Evolutionary conservation across 1,139 yeast genomes (phyloP), one percentile per base, ranked within the genome.

Genomic region (Yamadazyma mexicana): DNA sequence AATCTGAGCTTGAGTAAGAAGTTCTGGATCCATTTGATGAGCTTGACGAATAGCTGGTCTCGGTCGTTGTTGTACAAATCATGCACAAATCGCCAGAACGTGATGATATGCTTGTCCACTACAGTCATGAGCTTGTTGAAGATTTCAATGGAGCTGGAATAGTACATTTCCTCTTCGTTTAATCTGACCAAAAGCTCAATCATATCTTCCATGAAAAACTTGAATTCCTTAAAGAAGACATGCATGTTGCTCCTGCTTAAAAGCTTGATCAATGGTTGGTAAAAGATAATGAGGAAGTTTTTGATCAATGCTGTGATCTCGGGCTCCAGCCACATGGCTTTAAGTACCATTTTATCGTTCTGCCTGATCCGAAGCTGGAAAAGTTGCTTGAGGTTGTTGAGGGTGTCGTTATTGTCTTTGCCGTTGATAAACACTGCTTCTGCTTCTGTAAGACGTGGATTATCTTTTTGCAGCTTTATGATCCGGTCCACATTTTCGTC

Each of bases 321-420:
- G 0, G 92, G 89, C 52, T 89, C 96, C 39, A 81, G 81, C 94
- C 96, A 87, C 34, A 91, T 62, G 54, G 82, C 81, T 50, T 82
- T 83, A 69, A 89, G 62, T 34, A 83, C 65, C 40, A 81, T 79
- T 57, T 87, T 88, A 56, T 91, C 98, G 33, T 80, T 77, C 43
- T 78, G 81, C 31, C 95, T 75, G 2, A 87, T 66, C 49, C 77
- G 75, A 17, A 86, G 62, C 47, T 77, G 81, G 62, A 86, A 77
- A 43, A 85, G 72, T 43, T 83, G 85, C 49, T 73, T 82, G 29
- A 81, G 58, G 46, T 74, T 69, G 3, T 77, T 59, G 47, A 73
- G 80, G 31, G 69, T 55, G 16, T 42, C 48, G 5, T 18, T 27
- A 11, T 34, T 30, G 15, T 11, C 10, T 5, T 20, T 16, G 5